Evolutionary conservation across 2,329 filamentous ascomycete genomes (phyloP).

Genomic region (Pestalotiopsis sp.): DNA sequence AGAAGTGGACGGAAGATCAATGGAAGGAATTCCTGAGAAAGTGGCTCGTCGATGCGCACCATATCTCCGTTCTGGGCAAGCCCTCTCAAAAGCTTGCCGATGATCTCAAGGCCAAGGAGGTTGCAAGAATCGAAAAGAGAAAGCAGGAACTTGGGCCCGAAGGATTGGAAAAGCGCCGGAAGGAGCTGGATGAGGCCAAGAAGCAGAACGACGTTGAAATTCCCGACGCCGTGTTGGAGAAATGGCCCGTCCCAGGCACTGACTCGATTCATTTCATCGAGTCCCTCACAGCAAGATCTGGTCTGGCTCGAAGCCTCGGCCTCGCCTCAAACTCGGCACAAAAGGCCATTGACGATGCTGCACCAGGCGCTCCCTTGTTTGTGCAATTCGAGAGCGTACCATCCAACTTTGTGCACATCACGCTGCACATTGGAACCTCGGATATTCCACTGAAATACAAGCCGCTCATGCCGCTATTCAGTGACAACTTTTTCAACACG

Average conservation of each 20-base stretch:
- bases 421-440: constrained; percentile 77
- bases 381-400: constrained; percentile 96
- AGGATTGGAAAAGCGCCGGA: constrained; percentile 73
- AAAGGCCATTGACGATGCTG: constrained; percentile 71
- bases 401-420: constrained; percentile 89
- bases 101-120: constrained; percentile 80
- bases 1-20: constrained; percentile 78
- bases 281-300: constrained; percentile 81
- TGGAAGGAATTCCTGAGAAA: constrained; percentile 83
- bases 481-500: constrained; percentile 92
- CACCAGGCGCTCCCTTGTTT: constrained; percentile 71
- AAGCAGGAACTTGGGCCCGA: constrained; percentile 80
- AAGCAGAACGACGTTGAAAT: constrained; percentile 87
- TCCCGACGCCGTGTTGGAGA: constrained; percentile 76
- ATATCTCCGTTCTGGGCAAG: constrained; percentile 85
- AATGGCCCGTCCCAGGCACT: constrained; percentile 80
- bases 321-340: constrained; percentile 71
- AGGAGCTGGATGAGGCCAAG: constrained; percentile 82
- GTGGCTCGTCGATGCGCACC: constrained; percentile 83
- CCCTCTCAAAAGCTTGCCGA: constrained; percentile 80
- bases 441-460: constrained; percentile 79
- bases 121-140: constrained; percentile 75
- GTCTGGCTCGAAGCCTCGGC: constrained; percentile 74
- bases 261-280: constrained; percentile 96
- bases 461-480: constrained; percentile 82